Conservation (phyloP, 2,329 filamentous ascomycete species). For the Xylaria sp. region DNA sequence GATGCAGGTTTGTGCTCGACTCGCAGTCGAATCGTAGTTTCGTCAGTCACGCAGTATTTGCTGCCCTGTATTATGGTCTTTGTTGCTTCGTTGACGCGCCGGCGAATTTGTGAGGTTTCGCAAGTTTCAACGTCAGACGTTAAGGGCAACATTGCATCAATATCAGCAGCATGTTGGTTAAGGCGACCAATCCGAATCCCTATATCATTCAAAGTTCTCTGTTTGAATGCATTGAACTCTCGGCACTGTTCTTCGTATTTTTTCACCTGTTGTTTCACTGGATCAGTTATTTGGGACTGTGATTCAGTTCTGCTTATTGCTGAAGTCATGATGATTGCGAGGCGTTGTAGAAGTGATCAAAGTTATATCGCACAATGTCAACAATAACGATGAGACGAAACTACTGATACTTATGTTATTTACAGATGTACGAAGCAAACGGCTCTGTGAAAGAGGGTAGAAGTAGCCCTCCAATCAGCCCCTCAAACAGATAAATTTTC, state of each 20-base stretch:
- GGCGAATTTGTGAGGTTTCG: not conserved
- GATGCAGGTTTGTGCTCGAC: not conserved
- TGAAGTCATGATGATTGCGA: not conserved
- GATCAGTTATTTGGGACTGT: not conserved
- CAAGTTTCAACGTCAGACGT: not conserved
- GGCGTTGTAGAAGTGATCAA: not conserved
- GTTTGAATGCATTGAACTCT: not conserved
- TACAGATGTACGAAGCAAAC: not conserved
- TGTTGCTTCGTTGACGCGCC: not conserved
- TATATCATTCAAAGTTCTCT: not conserved
- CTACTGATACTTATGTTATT: not conserved
- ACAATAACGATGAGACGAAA: not conserved
- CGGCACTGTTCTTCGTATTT: not conserved
- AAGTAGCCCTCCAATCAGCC: not conserved
- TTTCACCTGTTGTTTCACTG: not conserved
- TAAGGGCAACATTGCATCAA: not conserved
- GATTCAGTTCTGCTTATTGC: not conserved
- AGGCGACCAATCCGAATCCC: not conserved
- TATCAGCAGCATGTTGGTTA: not conserved
- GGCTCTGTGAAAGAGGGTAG: not conserved
- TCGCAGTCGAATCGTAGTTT: not conserved
- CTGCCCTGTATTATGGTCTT: not conserved
- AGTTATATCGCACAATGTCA: not conserved
- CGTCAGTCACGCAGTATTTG: not conserved
- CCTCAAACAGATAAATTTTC: not conserved